Evolutionary conservation across 1,284 basidiomycete species (phyloP), one percentile per base, ranked within the genome.

Genomic region (Puccinia hordei): DNA sequence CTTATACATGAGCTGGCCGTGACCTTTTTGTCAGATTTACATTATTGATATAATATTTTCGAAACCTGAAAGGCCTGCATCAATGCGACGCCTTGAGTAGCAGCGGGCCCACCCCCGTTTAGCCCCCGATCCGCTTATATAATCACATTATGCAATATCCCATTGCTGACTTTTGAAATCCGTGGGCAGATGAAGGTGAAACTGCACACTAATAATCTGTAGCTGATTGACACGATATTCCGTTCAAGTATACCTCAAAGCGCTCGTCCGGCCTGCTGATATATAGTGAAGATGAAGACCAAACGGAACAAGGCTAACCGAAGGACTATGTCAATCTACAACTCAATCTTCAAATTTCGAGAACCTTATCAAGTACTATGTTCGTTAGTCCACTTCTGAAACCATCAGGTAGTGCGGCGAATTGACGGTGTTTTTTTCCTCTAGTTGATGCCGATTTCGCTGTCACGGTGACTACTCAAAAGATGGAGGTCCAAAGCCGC

Each of bases 321-420:
- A 46, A 44, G 61, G 61, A 76, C 73, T 10, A 76, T 76, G 73
- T 24, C 38, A 38, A 44, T 76, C 46, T 76, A 76, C 35, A 76
- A 76, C 35, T 65, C 73, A 22, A 41, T 76, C 8, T 76, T 76
- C 61, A 76, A 59, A 65, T 76, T 76, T 35, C 55, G 73, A 22
- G 73, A 76, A 76, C 73, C 73, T 33, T 76, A 76, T 76, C 73
- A 76, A 76, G 73, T 76, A 15, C 57, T 76, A 10, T 41, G 73
- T 76, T 51, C 55, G 59, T 63, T 35, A 63, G 33, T 65, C 57
- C 46, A 15, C 30, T 27, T 15, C 44, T 35, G 38, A 61, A 30
- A n/a, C 13, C 33, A 24, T 30, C 22, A 24, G 65, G 12, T 24
- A 63, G 57, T 66, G 4, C 22, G 22, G 27, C 9, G 10, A 51